phyloP scores from a whole-genome alignment of 192 early-diverging fungal genomes.

The Coemansia sp. region DNA sequence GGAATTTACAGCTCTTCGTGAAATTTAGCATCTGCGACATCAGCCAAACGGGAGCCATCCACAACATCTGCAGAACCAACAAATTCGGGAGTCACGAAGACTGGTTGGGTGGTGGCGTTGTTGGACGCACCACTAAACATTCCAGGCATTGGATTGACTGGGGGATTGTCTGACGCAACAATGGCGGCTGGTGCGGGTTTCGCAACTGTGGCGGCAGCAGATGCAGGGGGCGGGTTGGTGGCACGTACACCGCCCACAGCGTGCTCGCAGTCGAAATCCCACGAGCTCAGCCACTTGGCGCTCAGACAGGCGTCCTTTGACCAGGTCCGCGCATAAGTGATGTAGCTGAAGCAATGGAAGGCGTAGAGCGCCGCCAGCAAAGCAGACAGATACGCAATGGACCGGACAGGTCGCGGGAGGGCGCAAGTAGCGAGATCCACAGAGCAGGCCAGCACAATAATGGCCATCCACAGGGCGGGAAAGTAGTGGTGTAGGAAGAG shows the following conservation, averaged over 20 bases:
- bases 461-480: constrained; percentile 88
- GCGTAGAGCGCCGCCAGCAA: constrained; percentile 57
- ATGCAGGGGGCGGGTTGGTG: constrained; percentile 17
- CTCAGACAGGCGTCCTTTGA: constrained; percentile 68
- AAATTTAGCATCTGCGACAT: background rate
- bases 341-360: constrained; percentile 68
- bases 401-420: constrained; percentile 47
- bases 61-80: background rate
- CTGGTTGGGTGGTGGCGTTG: background rate
- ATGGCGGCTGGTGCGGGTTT: background rate
- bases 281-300: constrained; percentile 75
- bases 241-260: constrained; percentile 38
- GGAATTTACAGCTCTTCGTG: constrained; percentile 1
- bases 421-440: constrained; percentile 72
- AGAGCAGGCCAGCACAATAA: constrained; percentile 70
- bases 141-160: background rate
- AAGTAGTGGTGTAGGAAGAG: constrained; percentile 94
- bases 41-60: background rate
- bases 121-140: background rate
- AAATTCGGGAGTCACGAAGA: constrained; percentile 15
- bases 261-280: constrained; percentile 81
- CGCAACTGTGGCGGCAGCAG: background rate
- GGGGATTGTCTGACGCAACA: background rate
- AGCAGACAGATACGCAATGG: constrained; percentile 46
- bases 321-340: constrained; percentile 81